Conservation (phyloP, 345 rosid species). For the Luvunga scandens region DNA sequence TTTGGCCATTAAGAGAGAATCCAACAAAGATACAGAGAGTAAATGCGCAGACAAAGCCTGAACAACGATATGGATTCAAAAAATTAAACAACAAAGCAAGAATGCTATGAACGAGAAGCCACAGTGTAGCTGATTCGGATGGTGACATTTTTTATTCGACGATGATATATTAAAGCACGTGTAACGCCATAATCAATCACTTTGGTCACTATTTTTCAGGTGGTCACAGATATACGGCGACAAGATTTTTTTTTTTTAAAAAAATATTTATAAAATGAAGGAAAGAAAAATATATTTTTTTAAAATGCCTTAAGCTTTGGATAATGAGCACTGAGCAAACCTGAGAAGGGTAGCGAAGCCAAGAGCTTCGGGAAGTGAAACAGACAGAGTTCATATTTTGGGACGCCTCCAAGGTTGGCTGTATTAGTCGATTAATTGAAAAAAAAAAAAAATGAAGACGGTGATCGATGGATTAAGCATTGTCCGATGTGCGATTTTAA, state of each 20-base stretch:
- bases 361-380: neutral
- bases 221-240: neutral
- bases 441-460: neutral
- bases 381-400: neutral
- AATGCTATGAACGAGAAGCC: neutral
- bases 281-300: too few species aligned
- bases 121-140: neutral
- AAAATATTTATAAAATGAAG: too few species aligned
- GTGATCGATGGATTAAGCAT: neutral
- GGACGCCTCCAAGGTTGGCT: neutral
- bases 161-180: neutral
- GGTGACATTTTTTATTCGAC: neutral
- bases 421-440: neutral
- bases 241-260: too few species aligned
- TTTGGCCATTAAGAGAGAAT: neutral
- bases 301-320: too few species aligned
- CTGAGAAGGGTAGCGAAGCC: too few species aligned
- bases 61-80: neutral
- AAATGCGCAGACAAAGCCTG: neutral
- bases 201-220: neutral
- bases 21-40: neutral
- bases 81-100: neutral
- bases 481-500: neutral
- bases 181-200: neutral
- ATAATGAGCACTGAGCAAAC: neutral